Evolutionary conservation across 495 filamentous ascomycete species (phyloP).

Genomic region (Podospora tetraspora): DNA sequence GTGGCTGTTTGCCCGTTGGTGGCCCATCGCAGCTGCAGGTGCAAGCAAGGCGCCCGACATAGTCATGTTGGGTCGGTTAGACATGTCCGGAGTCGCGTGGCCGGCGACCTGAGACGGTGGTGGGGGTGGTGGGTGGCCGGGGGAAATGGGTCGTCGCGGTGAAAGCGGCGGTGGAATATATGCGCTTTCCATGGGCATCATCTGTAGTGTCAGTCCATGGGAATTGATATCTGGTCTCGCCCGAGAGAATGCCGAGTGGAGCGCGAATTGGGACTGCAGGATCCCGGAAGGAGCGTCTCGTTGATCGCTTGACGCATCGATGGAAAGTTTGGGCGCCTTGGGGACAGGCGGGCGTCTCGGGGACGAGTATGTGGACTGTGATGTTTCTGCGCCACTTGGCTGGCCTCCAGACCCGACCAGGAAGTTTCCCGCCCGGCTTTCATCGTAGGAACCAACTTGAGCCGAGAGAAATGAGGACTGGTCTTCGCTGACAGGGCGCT

Average conservation of each 20-base stretch:
- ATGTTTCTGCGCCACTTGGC: conserved; percentile 10
- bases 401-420: not conserved
- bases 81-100: conserved; percentile 30
- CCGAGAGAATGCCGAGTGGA: conserved; percentile 46
- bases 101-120: conserved; percentile 32
- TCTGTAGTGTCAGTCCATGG: conserved; percentile 31
- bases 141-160: conserved; percentile 46
- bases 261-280: conserved; percentile 29
- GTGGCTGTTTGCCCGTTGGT: conserved; percentile 55
- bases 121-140: conserved; percentile 18
- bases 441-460: conserved; percentile 40
- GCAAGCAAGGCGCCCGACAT: conserved; percentile 32
- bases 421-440: conserved; percentile 14
- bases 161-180: conserved; percentile 65
- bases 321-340: conserved; percentile 13
- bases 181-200: conserved; percentile 36
- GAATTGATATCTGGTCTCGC: conserved; percentile 41
- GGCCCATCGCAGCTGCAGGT: conserved; percentile 32
- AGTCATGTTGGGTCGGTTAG: conserved; percentile 38
- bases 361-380: conserved; percentile 30
- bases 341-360: conserved; percentile 18
- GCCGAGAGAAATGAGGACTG: conserved; percentile 42
- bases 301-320: conserved; percentile 18
- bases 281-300: conserved; percentile 19
- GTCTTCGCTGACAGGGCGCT: conserved; percentile 61